Base-by-base conservation (phyloP, 148 eudicot genomes). In the Heliosperma pusillum region DNA sequence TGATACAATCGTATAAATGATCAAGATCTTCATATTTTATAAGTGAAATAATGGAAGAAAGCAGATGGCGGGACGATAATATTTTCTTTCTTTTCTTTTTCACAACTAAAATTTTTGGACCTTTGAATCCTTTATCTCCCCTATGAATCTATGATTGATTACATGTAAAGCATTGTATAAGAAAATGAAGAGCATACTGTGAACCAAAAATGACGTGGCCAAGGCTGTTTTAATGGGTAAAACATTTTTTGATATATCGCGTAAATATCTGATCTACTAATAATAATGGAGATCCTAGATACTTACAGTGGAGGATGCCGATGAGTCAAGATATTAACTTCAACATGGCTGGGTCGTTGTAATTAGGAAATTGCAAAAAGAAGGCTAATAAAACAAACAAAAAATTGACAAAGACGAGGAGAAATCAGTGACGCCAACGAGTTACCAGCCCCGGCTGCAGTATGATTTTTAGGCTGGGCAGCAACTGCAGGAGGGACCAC, bases 401-500 rank as follows among this genome's bases (percentile, higher is more conserved):
- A 27, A 76, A 75, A 33, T 36, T 74, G 29, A 40, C 69, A 74
- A 73, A 13, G 27, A 75, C 66, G 80, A 21, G 62, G 52, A 50
- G 74, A 60, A 58, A 58, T 91, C 73, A 59, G 91, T 44, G 81
- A 59, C 52, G 82, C 75, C 25, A 64, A 72, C 66, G 87, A 87
- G 25, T 55, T 75, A 47, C n/a, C 72, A 72, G 72, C 12, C 30
- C 44, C 70, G 13, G 16, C 79, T 3, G 67, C 29, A 2, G 84
- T 74, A 26, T 44, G 69, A 55, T 81, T 81, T 52, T 77, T 55
- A 20, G 84, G 86, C 66, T 81, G 76, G 12, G 80, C 83, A 74
- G 84, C 84, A 24, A 78, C 77, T 5, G 86, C 86, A 8, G 96
- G 89, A 69, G 89, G 87, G 21, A 78, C 80, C 0, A 16, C 66